Percentiles rank a stretch among this genome's conserved stretches.
These are phyloP conservation scores for Alternaria alternata DNA, from an alignment of 2,329 filamentous ascomycete genomes.

Conservation along the genomic window DNA sequence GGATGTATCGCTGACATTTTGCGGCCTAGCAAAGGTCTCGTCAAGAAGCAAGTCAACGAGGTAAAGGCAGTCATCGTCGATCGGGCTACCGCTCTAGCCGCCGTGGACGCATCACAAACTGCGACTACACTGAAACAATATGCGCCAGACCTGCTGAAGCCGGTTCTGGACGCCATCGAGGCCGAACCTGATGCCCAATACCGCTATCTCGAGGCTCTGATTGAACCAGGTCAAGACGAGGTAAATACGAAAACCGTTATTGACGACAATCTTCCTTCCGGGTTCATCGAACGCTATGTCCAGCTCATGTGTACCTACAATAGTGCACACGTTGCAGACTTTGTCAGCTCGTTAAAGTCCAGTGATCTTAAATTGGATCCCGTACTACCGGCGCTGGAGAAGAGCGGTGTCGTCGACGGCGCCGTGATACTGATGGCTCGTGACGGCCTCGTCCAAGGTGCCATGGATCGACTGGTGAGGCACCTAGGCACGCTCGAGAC, in stretches of 20 bases:
- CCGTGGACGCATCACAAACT: slow-evolving; percentile 70
- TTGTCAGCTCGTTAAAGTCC: slow-evolving; percentile 77
- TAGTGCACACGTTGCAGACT: slow-evolving; percentile 82
- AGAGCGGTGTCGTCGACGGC: slow-evolving; percentile 88
- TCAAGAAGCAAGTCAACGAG: slow-evolving; percentile 74
- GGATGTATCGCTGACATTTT: slow-evolving; percentile 80
- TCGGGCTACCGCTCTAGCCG: slow-evolving; percentile 71
- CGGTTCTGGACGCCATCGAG: slow-evolving; percentile 68
- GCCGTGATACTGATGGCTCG: slow-evolving; percentile 89
- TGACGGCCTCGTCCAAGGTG: slow-evolving; percentile 82
- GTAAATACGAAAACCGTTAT: slow-evolving; percentile 9
- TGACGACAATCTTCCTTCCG: slow-evolving; percentile 53
- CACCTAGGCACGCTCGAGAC: slow-evolving; percentile 83
- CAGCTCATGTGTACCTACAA: slow-evolving; percentile 91
- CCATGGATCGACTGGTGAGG: slow-evolving; percentile 83
- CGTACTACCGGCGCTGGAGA: slow-evolving; percentile 86
- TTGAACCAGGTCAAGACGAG: slow-evolving; percentile 65
- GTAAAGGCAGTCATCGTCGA: slow-evolving; percentile 72
- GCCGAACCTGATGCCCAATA: slow-evolving; percentile 73
- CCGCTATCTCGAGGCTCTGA: slow-evolving; percentile 75
- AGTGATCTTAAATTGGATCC: slow-evolving; percentile 80
- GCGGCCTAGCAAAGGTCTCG: slow-evolving; percentile 68
- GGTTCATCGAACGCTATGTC: slow-evolving; percentile 83
- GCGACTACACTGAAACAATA: slow-evolving; percentile 71
- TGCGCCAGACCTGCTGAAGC: slow-evolving; percentile 70